Conservation (phyloP, 257 asterid species). For the Plantago major region DNA sequence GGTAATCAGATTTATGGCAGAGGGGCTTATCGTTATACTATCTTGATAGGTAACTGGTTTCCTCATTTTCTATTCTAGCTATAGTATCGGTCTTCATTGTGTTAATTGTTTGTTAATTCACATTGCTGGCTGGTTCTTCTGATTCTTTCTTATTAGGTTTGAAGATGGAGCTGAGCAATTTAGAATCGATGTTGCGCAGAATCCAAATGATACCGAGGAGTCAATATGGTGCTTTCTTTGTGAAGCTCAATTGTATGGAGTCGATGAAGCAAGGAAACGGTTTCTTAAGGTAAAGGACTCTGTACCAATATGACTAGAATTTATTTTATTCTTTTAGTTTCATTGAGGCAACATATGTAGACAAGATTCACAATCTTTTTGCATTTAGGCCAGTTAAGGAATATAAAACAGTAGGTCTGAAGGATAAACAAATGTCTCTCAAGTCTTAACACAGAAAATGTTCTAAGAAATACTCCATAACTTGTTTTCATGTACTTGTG, state of each 20-base stretch:
- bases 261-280: slow-evolving; percentile 71
- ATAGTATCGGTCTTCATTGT: not conserved
- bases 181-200: slow-evolving; percentile 83
- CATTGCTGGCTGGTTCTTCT: slow-evolving; percentile 10
- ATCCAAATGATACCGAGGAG: slow-evolving; percentile 96
- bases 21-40: slow-evolving; percentile 87
- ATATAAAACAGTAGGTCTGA: not conserved
- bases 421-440: not conserved
- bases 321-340: too few species aligned
- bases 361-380: too few species aligned
- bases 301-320: not conserved
- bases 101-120: slow-evolving; percentile 10
- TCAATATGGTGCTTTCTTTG: slow-evolving; percentile 99
- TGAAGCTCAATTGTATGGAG: slow-evolving; percentile 82
- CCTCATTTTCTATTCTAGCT: not conserved
- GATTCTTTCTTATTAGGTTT: slow-evolving; percentile 37
- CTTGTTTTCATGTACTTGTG: too few species aligned
- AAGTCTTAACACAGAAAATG: not conserved
- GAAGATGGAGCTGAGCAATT: slow-evolving; percentile 91
- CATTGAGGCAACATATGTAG: too few species aligned
- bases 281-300: slow-evolving; percentile 58
- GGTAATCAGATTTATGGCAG: slow-evolving; percentile 93
- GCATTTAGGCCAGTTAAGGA: too few species aligned
- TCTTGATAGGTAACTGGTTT: slow-evolving; percentile 58
- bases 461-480: too few species aligned